Evolutionary conservation across 148 eudicot species (phyloP), one percentile per base, ranked within the genome.

Genomic region (Euryodendron excelsum): DNA sequence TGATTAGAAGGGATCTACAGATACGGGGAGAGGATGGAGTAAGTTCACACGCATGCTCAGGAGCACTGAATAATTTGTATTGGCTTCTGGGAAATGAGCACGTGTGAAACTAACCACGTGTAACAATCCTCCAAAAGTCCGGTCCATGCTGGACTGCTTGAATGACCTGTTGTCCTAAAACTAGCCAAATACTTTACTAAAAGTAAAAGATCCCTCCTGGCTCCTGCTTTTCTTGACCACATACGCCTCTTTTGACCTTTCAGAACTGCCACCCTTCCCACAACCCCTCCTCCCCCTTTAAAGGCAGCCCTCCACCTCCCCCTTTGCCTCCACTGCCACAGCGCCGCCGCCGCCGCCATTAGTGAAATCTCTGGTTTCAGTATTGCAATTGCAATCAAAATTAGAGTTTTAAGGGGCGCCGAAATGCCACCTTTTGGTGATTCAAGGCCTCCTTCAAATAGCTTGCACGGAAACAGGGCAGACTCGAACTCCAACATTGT

Each of bases 351-450:
- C n/a, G n/a, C n/a, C n/a, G n/a, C n/a, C n/a, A n/a, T n/a, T n/a
- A n/a, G n/a, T n/a, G n/a, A n/a, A n/a, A n/a, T n/a, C n/a, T n/a
- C n/a, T n/a, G 25, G 9, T 1, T 0, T 17, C 12, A 5, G 10
- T 10, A 30, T 65, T 11, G 31, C 52, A 11, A 25, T 69, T 69
- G 23, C 69, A 20, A 5, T 10, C 28, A 37, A 70, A 0, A 11
- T 31, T 21, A 33, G 12, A 39, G 31, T 48, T 45, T 36, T 12
- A 27, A 64, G 61, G 64, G n/a, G 31, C 44, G 23, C 31, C 8
- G 23, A 82, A 31, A 86, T 82, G 86, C 90, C 84, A 34, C 88
- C 85, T 55, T 76, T 80, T 78, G 73, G 37, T 36, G 83, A 48
- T 72, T 73, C 89, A 80, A 87, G 75, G 81, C 78, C 82, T 47